Conservation (phyloP, 2,329 filamentous ascomycete species). For the Keithomyces neogunnii region DNA sequence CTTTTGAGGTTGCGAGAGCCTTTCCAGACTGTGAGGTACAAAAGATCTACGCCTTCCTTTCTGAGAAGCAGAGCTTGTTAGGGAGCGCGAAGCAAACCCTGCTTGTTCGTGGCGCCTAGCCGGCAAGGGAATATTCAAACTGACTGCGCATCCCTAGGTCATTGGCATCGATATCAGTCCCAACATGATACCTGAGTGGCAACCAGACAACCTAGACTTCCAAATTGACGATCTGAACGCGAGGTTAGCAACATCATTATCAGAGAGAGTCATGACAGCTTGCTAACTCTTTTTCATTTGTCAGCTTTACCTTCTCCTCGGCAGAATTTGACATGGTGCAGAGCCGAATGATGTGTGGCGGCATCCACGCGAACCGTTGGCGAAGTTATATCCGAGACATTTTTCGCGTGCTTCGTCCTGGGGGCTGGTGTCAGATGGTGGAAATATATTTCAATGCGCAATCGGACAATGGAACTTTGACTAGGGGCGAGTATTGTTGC, state of each 20-base stretch:
- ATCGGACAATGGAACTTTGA: slow-evolving; percentile 74
- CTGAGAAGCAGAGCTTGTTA: background rate
- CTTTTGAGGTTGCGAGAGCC: slow-evolving; percentile 55
- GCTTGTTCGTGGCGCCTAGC: background rate
- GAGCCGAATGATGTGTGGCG: slow-evolving; percentile 63
- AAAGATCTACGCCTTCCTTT: background rate
- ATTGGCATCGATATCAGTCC: slow-evolving; percentile 65
- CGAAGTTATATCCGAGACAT: slow-evolving; percentile 68
- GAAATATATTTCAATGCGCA: slow-evolving; percentile 81
- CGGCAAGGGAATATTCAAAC: background rate
- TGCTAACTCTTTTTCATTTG: background rate
- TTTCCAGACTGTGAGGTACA: slow-evolving; percentile 56
- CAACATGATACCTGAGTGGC: slow-evolving; percentile 56
- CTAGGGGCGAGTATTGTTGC: slow-evolving; percentile 37
- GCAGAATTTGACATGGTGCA: slow-evolving; percentile 78
- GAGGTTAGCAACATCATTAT: slow-evolving; percentile 30
- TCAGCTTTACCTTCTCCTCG: slow-evolving; percentile 56
- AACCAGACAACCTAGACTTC: slow-evolving; percentile 58
- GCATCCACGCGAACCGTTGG: slow-evolving; percentile 69
- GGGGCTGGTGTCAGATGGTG: slow-evolving; percentile 83
- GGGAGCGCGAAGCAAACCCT: background rate
- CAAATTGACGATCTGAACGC: slow-evolving; percentile 67
- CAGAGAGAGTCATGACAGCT: background rate
- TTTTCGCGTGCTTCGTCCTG: slow-evolving; percentile 58
- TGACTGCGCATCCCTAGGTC: slow-evolving; percentile 38